Evolutionary conservation across 768 basidiomycete genomes (phyloP).

Genomic region (Suillus decipiens): DNA sequence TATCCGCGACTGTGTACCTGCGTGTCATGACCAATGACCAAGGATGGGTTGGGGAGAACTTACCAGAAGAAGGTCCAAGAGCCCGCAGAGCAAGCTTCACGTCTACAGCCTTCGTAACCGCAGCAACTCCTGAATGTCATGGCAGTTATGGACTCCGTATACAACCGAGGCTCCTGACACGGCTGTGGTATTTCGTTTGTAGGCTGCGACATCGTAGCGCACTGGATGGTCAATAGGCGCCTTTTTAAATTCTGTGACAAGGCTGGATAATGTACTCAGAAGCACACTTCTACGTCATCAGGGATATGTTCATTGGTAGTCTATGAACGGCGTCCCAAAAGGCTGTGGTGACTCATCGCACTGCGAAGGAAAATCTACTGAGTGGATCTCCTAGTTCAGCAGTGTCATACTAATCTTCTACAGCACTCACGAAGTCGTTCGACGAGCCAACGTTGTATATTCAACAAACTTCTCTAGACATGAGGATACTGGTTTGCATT

Average conservation of each 20-base stretch:
- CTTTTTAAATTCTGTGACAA: neutral
- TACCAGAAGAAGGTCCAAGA: neutral
- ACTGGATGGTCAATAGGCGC: neutral
- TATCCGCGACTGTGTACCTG: too few species aligned
- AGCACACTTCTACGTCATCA: neutral
- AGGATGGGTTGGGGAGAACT: neutral
- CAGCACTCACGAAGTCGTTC: conserved; percentile 2
- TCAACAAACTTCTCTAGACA: neutral
- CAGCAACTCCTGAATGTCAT: neutral
- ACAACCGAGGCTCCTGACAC: neutral
- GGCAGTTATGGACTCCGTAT: neutral
- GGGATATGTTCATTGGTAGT: too few species aligned
- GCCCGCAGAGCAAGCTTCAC: neutral
- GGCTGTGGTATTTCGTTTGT: neutral
- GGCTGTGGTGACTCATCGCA: neutral
- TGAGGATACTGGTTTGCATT: conserved; percentile 3
- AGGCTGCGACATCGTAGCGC: neutral
- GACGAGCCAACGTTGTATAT: neutral
- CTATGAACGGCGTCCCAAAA: conserved; percentile 1
- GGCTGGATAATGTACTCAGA: neutral
- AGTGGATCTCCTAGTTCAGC: neutral
- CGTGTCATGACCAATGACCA: neutral
- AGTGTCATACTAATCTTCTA: neutral
- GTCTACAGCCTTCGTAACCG: neutral
- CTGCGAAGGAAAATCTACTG: neutral